Evolutionary conservation across 306 rosid genomes (phyloP).

Genomic region (Sicyos baderoa): DNA sequence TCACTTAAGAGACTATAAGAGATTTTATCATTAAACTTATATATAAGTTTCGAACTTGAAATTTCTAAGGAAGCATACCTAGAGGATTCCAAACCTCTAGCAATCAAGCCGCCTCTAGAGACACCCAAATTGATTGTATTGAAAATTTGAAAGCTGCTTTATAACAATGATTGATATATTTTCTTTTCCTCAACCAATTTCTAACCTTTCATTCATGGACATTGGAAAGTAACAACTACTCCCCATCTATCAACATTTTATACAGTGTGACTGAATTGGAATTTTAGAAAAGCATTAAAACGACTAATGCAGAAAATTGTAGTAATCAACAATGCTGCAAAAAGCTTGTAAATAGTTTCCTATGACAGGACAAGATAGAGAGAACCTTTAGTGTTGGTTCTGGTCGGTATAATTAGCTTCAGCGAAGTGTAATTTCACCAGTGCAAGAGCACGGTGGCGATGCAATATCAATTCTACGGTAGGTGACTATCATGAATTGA

Average conservation of each 20-base stretch:
- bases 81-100: no score
- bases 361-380: neutral
- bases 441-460: conserved; percentile 64
- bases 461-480: no score
- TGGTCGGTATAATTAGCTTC: conserved; percentile 60
- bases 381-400: conserved; percentile 26
- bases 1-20: no score
- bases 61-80: no score
- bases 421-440: conserved; percentile 80
- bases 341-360: conserved; percentile 3
- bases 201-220: neutral
- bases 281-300: conserved; percentile 10
- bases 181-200: neutral
- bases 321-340: neutral
- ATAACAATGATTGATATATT: neutral
- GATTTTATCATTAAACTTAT: no score
- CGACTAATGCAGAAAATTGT: neutral
- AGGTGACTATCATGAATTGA: no score
- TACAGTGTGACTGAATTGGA: neutral
- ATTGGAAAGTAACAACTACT: neutral
- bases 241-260: neutral
- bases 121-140: neutral
- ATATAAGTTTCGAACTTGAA: no score
- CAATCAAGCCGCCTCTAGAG: no score
- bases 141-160: conserved; percentile 4